Evolutionary conservation across 2,329 filamentous ascomycete genomes (phyloP).

Genomic region (Pseudopyrenochaeta lycopersici): DNA sequence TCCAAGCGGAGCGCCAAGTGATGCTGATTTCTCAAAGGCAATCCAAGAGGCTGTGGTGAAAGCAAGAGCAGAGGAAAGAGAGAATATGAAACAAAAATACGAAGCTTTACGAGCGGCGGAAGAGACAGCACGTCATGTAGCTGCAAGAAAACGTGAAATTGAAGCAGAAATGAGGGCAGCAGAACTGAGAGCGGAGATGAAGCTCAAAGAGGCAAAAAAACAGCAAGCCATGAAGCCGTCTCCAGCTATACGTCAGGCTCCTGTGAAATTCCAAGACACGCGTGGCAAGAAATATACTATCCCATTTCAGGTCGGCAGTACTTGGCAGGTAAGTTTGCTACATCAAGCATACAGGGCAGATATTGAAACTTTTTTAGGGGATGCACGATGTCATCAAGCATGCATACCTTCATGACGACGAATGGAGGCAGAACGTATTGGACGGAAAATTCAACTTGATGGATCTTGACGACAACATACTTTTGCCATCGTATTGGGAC

Average conservation of each 20-base stretch:
- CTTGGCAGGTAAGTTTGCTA: conserved; percentile 12
- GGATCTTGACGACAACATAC: conserved; percentile 4
- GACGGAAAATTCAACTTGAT: conserved; percentile 7
- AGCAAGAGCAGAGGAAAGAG: conserved; percentile 18
- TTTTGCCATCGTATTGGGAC: conserved; percentile 11
- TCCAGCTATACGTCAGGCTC: not conserved
- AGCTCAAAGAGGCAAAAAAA: not conserved
- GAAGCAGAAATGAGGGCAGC: not conserved
- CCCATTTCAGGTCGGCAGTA: conserved; percentile 14
- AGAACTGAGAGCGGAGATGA: not conserved
- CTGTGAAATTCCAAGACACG: conserved; percentile 21
- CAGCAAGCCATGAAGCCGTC: not conserved
- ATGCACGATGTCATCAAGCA: conserved; percentile 9
- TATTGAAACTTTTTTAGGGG: conserved; percentile 7
- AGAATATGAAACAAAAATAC: not conserved
- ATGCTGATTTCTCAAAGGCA: conserved; percentile 31
- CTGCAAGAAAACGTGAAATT: not conserved
- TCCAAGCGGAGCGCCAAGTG: not conserved
- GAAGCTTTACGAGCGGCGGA: not conserved
- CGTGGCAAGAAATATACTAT: conserved; percentile 15
- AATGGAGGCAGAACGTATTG: not conserved
- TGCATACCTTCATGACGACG: not conserved
- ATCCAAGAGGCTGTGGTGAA: conserved; percentile 48
- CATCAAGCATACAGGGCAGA: not conserved
- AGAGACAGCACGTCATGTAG: not conserved